Percentiles rank a stretch among this genome's conserved stretches.
These are phyloP conservation scores for Pseudocercospora eumusae DNA, from an alignment of 2,329 filamentous ascomycete genomes.

Conservation along the genomic window DNA sequence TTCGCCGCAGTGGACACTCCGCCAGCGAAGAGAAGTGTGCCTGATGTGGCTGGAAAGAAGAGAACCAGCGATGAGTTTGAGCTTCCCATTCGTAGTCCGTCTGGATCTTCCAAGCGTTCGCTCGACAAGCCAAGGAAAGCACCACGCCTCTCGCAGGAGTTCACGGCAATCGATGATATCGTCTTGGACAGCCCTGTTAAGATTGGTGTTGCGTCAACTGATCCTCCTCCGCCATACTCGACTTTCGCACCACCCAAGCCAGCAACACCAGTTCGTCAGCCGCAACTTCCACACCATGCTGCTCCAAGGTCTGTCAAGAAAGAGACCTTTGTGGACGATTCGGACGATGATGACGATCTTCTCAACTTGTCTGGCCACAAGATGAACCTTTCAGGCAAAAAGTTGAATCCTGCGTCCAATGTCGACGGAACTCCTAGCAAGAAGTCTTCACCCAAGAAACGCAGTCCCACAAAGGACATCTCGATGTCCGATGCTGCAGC, in stretches of 20 bases:
- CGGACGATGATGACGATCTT: constrained; percentile 35
- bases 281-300: not conserved
- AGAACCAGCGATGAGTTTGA: constrained; percentile 51
- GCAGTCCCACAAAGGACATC: not conserved
- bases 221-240: constrained; percentile 49
- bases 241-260: constrained; percentile 40
- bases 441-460: constrained; percentile 5
- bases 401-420: constrained; percentile 14
- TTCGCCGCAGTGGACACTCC: constrained; percentile 29
- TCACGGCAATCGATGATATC: constrained; percentile 45
- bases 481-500: not conserved
- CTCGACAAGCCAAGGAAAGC: constrained; percentile 4
- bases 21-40: constrained; percentile 16
- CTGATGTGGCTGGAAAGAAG: constrained; percentile 40
- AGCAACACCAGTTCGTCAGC: constrained; percentile 7
- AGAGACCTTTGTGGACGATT: constrained; percentile 27
- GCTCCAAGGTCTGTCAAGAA: constrained; percentile 5
- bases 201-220: constrained; percentile 21
- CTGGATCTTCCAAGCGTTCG: constrained; percentile 18
- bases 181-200: constrained; percentile 25
- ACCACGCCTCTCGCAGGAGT: constrained; percentile 34
- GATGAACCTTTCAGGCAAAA: constrained; percentile 10
- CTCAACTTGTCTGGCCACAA: constrained; percentile 30
- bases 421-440: constrained; percentile 12
- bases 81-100: constrained; percentile 28